These are phyloP conservation scores for Rhynchospora pubera DNA, from an alignment of 176 grass and related monocot genomes.

Conservation along the genomic window DNA sequence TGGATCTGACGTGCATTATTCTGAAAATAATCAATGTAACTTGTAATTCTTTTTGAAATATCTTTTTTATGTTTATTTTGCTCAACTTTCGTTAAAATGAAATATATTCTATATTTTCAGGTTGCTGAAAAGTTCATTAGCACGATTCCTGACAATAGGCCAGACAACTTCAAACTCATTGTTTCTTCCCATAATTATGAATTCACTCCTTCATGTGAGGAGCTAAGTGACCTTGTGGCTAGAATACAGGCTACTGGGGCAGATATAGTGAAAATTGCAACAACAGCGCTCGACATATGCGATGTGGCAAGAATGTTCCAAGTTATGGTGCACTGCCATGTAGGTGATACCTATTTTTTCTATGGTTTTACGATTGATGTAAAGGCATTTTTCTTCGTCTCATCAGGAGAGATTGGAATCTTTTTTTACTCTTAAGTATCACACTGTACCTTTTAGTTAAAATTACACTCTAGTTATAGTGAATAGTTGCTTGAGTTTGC, in stretches of 20 bases:
- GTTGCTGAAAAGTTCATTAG: slow-evolving; percentile 72
- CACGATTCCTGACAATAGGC: slow-evolving; percentile 60
- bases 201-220: slow-evolving; percentile 75
- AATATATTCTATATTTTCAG: slow-evolving; percentile 33
- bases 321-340: slow-evolving; percentile 83
- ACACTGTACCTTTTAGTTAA: background rate
- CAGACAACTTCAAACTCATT: slow-evolving; percentile 86
- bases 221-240: slow-evolving; percentile 65
- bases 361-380: background rate
- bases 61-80: background rate
- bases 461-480: background rate
- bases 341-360: slow-evolving; percentile 33
- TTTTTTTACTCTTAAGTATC: background rate
- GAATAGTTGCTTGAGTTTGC: background rate
- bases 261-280: slow-evolving; percentile 96
- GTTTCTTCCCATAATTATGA: slow-evolving; percentile 97
- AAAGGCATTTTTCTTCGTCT: background rate
- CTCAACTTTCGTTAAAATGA: slow-evolving; percentile 1
- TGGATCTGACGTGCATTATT: background rate
- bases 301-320: slow-evolving; percentile 87
- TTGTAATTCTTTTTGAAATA: background rate
- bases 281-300: slow-evolving; percentile 72
- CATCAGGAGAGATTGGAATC: background rate
- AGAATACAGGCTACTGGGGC: slow-evolving; percentile 86
- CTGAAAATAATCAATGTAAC: background rate